Evolutionary conservation across 179 eudicot species (phyloP).

Genomic region (Heliamphora pulchella): DNA sequence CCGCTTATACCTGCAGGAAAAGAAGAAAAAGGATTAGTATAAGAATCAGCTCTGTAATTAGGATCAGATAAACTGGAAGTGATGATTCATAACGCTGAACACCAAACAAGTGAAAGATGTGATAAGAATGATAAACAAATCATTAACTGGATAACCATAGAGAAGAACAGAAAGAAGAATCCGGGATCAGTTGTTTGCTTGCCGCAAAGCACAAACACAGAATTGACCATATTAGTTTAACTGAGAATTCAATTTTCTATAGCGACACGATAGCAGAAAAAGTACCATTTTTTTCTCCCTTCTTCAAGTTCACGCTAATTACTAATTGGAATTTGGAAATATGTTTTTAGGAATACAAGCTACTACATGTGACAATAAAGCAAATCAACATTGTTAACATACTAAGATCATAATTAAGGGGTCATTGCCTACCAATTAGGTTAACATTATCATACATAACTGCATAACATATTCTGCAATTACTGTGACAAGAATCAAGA

Average conservation of each 20-base stretch:
- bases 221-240: not conserved
- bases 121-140: not conserved
- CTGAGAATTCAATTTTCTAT: not conserved
- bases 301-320: not conserved
- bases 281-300: not conserved
- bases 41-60: not conserved
- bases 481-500: not conserved
- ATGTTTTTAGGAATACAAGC: not conserved
- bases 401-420: not conserved
- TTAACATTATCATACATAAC: not conserved
- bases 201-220: not conserved
- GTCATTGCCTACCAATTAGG: not conserved
- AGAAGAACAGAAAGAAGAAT: not conserved
- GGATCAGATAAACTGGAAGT: not conserved
- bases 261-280: not conserved
- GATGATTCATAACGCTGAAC: not conserved
- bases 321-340: not conserved
- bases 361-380: not conserved
- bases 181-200: not conserved
- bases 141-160: not conserved
- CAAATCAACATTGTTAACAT: not conserved
- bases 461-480: not conserved
- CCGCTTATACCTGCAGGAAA: slow-evolving; percentile 23
- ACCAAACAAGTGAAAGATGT: not conserved
- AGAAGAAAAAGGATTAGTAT: not conserved